Percentiles rank a stretch among this genome's conserved stretches.
Conservation (phyloP, 169 alveolate species). For the Theileria orientalis region DNA sequence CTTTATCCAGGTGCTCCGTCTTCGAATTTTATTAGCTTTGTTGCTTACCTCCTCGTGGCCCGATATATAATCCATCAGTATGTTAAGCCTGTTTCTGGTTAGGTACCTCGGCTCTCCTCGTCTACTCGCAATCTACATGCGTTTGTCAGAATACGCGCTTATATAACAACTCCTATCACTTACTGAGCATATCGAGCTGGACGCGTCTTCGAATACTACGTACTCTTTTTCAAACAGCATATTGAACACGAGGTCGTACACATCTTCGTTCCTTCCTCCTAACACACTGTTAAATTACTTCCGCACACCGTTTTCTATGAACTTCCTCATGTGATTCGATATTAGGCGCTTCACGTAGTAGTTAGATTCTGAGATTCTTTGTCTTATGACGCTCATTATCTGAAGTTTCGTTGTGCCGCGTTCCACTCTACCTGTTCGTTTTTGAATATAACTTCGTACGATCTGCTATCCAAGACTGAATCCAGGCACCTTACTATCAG, state of each 20-base stretch:
- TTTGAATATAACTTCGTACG: conserved; percentile 13
- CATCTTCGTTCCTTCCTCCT: conserved; percentile 15
- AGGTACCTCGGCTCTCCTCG: background rate
- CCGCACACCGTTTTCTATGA: conserved; percentile 10
- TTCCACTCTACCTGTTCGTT: conserved; percentile 38
- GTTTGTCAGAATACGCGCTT: too few species aligned
- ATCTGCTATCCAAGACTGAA: background rate
- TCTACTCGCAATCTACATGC: background rate
- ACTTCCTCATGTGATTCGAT: conserved; percentile 11
- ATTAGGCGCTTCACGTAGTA: conserved; percentile 5
- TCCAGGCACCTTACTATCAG: conserved; percentile 41
- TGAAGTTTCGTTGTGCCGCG: background rate
- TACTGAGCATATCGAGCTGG: conserved; percentile 51
- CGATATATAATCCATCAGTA: background rate
- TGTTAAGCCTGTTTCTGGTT: background rate
- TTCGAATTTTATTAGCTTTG: background rate
- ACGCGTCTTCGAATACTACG: conserved; percentile 17
- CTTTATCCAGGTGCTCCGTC: conserved; percentile 18
- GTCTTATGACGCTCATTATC: background rate
- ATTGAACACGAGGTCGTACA: conserved; percentile 33
- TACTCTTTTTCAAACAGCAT: conserved; percentile 44
- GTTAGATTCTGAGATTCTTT: background rate
- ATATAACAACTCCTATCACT: background rate
- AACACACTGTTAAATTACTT: background rate
- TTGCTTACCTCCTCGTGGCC: conserved; percentile 2